Conservation (phyloP, 176 grass and related monocot genomes). For the Oryza officinalis region DNA sequence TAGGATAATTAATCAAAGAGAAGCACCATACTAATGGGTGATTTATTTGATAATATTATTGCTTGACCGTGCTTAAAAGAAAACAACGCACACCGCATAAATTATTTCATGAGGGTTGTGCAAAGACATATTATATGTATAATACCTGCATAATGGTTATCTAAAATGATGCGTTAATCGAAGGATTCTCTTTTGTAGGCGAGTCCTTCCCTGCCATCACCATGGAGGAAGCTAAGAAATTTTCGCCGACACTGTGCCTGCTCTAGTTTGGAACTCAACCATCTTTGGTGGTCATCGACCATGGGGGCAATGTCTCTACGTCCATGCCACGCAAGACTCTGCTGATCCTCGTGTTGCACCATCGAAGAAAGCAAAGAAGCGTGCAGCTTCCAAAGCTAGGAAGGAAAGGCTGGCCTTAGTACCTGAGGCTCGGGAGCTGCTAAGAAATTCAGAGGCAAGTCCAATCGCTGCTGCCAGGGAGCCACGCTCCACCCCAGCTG, state of each 20-base stretch:
- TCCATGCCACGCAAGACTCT: neutral
- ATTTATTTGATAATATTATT: no score
- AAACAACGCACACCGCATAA: no score
- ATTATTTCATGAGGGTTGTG: no score
- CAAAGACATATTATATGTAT: neutral
- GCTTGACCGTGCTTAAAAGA: no score
- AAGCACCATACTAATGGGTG: no score
- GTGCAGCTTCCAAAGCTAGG: neutral
- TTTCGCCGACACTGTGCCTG: accelerated
- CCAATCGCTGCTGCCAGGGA: no score
- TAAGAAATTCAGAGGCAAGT: neutral
- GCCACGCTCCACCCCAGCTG: no score
- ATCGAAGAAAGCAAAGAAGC: neutral
- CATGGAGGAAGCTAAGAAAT: neutral
- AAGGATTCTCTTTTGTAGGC: constrained; percentile 15
- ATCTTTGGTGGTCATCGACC: neutral
- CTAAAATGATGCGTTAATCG: neutral
- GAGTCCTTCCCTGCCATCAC: neutral
- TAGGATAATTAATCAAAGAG: no score
- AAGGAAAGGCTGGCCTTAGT: neutral
- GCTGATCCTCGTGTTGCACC: accelerated
- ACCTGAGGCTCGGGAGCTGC: neutral
- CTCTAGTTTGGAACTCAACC: neutral
- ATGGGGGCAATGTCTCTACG: neutral
- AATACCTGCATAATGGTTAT: no score